Evolutionary conservation across 768 basidiomycete genomes (phyloP).

Genomic region (Grammothele lineata): DNA sequence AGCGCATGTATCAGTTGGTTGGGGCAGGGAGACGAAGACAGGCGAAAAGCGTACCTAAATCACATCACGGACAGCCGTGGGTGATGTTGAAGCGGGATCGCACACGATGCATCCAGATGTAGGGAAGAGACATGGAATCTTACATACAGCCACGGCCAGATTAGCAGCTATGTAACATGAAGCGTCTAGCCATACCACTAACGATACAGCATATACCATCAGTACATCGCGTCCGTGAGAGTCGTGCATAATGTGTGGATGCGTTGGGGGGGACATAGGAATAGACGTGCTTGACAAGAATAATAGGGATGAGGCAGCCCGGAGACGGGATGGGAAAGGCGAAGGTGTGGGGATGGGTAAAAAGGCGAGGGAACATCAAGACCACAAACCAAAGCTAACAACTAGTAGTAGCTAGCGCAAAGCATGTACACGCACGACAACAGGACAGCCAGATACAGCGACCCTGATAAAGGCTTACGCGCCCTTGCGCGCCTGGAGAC

Average conservation of each 20-base stretch:
- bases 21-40: no score
- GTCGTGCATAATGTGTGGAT: slow-evolving; percentile 1
- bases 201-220: slow-evolving; percentile 14
- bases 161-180: slow-evolving; percentile 13
- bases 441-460: neutral
- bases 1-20: no score
- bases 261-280: neutral
- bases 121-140: neutral
- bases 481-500: slow-evolving; percentile 13
- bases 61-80: no score
- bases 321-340: neutral
- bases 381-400: neutral
- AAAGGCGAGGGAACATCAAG: neutral
- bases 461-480: neutral
- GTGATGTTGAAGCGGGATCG: no score
- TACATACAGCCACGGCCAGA: neutral
- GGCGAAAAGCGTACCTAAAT: no score
- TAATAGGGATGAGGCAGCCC: no score
- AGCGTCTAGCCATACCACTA: slow-evolving; percentile 16
- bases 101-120: neutral
- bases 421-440: no score
- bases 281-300: neutral
- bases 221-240: slow-evolving; percentile 12
- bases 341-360: neutral
- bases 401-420: neutral